phyloP scores from a whole-genome alignment of 2,329 filamentous ascomycete species.

The Endothia cerciana region DNA sequence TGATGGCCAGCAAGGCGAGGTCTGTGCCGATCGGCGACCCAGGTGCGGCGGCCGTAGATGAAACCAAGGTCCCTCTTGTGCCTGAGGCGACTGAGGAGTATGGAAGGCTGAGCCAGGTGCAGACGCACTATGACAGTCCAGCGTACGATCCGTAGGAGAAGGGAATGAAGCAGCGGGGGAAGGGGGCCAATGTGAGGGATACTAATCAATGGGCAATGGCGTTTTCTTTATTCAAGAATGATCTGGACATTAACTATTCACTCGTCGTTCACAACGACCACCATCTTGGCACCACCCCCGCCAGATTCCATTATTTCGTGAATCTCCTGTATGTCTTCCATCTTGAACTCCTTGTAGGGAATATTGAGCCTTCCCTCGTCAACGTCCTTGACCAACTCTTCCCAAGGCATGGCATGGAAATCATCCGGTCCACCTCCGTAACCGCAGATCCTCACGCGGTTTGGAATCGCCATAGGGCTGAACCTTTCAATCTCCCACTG shows the following conservation, averaged over 20 bases:
- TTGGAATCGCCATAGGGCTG: conserved; percentile 27
- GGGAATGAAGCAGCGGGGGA: not conserved
- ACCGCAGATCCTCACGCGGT: conserved; percentile 27
- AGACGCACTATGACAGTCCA: not conserved
- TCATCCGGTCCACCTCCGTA: conserved; percentile 31
- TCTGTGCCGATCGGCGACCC: not conserved
- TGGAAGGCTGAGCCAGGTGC: conserved; percentile 3
- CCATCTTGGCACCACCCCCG: conserved; percentile 32
- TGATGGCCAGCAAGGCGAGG: not conserved
- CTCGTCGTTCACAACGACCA: conserved; percentile 30
- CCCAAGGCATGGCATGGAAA: conserved; percentile 32
- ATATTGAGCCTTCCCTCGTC: conserved; percentile 31
- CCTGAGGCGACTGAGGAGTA: conserved; percentile 7
- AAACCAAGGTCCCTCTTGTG: not conserved
- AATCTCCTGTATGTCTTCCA: conserved; percentile 33
- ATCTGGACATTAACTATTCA: not conserved
- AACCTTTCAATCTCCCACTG: conserved; percentile 32
- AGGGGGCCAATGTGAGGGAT: not conserved
- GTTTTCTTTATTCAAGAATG: not conserved
- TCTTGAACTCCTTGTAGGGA: conserved; percentile 29
- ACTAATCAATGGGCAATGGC: not conserved
- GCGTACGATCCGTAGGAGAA: not conserved
- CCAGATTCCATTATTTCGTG: conserved; percentile 32
- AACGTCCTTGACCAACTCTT: conserved; percentile 30
- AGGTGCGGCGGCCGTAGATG: not conserved